Evolutionary conservation across 2,329 filamentous ascomycete genomes (phyloP).

Genomic region (Fusarium xyrophilum): DNA sequence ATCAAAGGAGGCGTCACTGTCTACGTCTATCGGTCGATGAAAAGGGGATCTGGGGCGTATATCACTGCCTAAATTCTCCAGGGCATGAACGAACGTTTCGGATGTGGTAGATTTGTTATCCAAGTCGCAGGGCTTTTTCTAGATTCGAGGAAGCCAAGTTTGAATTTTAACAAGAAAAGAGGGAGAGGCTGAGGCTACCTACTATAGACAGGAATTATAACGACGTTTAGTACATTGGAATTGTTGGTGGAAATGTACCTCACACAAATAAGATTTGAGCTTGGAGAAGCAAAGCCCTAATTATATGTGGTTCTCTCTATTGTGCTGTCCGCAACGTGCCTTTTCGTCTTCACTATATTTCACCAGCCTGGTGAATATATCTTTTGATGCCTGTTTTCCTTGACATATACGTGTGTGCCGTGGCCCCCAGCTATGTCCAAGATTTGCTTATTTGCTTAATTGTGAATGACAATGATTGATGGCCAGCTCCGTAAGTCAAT

Average conservation of each 20-base stretch:
- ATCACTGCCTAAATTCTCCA: conserved; percentile 8
- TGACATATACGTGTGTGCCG: neutral
- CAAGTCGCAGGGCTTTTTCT: conserved; percentile 37
- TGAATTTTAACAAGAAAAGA: conserved; percentile 30
- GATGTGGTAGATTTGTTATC: conserved; percentile 38
- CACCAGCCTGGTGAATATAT: too few relatives aligned
- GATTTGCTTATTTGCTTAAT: neutral
- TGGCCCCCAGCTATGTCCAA: neutral
- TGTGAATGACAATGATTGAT: neutral
- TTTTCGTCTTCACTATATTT: too few relatives aligned
- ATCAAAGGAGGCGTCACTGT: conserved; percentile 14
- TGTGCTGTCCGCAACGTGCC: neutral
- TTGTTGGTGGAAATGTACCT: neutral
- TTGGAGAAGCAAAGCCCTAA: neutral
- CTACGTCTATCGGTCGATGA: neutral
- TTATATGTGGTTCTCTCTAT: neutral
- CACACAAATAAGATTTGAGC: neutral
- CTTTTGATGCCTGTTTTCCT: neutral
- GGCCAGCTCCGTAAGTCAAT: neutral
- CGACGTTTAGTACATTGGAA: conserved; percentile 13
- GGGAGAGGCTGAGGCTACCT: conserved; percentile 12
- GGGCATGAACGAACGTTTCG: conserved; percentile 24
- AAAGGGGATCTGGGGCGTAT: conserved; percentile 1
- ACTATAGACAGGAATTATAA: conserved; percentile 29
- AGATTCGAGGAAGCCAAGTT: conserved; percentile 21